Evolutionary conservation across 345 rosid genomes (phyloP).

Genomic region (Murraya koenigii): DNA sequence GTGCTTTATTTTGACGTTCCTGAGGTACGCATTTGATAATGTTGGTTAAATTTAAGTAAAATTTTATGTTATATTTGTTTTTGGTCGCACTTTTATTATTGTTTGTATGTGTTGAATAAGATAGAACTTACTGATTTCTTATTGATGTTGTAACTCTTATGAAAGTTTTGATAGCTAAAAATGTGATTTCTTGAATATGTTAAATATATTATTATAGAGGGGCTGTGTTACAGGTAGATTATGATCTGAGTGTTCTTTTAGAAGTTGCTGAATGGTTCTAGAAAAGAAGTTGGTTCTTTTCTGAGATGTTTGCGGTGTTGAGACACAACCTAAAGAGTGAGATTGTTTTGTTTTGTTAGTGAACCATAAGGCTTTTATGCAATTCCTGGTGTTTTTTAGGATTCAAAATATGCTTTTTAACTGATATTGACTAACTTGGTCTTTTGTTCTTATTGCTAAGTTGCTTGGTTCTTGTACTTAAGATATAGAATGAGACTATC

Average conservation of each 20-base stretch:
- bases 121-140: not conserved
- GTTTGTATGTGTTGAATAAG: not conserved
- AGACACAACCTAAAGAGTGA: not conserved
- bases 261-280: not conserved
- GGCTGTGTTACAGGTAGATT: not conserved
- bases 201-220: not conserved
- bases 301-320: not conserved
- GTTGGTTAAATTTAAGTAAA: not conserved
- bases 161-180: not conserved
- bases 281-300: not conserved
- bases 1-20: constrained; percentile 91
- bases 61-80: not conserved
- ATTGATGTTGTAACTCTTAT: not conserved
- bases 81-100: not conserved
- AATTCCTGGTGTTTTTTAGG: not conserved
- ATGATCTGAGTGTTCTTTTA: not conserved
- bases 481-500: not conserved
- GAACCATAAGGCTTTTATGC: not conserved
- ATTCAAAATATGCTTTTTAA: not conserved
- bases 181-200: not conserved
- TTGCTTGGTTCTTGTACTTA: not conserved
- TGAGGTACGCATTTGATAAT: constrained; percentile 42
- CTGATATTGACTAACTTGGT: not conserved
- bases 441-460: not conserved
- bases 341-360: not conserved